Percentiles rank a stretch among this genome's conserved stretches.
Evolutionary conservation across 345 rosid genomes (phyloP).

Genomic region (Rhizophora mangle): DNA sequence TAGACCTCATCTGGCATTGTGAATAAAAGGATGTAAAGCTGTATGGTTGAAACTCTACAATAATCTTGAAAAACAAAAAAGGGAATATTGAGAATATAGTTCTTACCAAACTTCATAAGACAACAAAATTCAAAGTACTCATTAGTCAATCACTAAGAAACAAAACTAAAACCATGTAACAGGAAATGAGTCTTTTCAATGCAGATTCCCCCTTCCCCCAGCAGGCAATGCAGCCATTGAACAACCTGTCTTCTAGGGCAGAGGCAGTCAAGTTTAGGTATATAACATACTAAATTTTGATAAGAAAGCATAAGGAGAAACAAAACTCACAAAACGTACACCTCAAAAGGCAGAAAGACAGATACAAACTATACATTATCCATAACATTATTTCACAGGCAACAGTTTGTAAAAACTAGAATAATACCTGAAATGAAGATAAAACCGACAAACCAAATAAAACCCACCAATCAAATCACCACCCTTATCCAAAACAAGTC

Average conservation of each 20-base stretch:
- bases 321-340: neutral
- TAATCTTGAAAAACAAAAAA: slow-evolving; percentile 9
- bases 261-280: neutral
- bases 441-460: slow-evolving; percentile 7
- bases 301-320: neutral
- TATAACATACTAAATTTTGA: neutral
- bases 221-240: no score
- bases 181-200: no score
- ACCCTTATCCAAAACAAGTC: neutral
- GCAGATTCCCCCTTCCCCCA: no score
- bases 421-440: neutral
- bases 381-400: neutral
- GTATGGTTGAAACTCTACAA: slow-evolving; percentile 14
- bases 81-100: neutral
- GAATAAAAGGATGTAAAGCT: slow-evolving; percentile 16
- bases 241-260: neutral
- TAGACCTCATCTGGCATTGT: slow-evolving; percentile 78
- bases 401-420: neutral
- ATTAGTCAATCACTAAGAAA: neutral
- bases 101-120: neutral
- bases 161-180: neutral
- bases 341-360: neutral
- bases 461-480: slow-evolving; percentile 12
- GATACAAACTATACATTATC: neutral
- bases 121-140: neutral